Percentiles rank a stretch among this genome's conserved stretches.
Conservation (phyloP, 805 yeast genomes). For the Cyberlindnera euphorbiiphila region DNA sequence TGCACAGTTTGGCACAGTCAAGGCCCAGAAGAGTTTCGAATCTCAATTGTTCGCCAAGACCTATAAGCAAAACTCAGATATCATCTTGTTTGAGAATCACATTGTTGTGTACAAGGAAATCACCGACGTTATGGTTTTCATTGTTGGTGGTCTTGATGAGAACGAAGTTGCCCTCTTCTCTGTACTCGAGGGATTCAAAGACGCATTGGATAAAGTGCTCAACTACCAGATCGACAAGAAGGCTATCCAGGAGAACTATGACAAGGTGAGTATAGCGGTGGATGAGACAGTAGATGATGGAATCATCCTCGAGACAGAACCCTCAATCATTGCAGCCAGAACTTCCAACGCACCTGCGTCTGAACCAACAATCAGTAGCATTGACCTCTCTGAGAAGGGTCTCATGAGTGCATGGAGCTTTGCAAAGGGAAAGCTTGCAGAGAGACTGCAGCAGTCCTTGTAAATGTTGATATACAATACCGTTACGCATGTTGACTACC, state of each 20-base stretch:
- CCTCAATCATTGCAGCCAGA: conserved; percentile 81
- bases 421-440: conserved; percentile 69
- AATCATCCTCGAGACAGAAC: conserved; percentile 83
- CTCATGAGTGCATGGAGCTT: conserved; percentile 82
- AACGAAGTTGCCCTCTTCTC: conserved; percentile 80
- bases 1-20: conserved; percentile 33
- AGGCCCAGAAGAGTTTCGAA: conserved; percentile 78
- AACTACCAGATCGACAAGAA: conserved; percentile 68
- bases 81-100: conserved; percentile 73
- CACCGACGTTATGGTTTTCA: conserved; percentile 67
- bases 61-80: conserved; percentile 75
- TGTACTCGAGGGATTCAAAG: conserved; percentile 71
- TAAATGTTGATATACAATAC: no score
- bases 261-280: conserved; percentile 76
- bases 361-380: conserved; percentile 56
- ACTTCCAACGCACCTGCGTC: conserved; percentile 82
- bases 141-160: conserved; percentile 75
- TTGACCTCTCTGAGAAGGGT: conserved; percentile 72
- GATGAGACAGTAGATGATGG: conserved; percentile 96
- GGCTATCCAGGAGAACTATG: conserved; percentile 77
- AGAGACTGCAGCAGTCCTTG: conserved; percentile 44
- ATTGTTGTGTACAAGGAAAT: conserved; percentile 83
- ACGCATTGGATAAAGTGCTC: conserved; percentile 75
- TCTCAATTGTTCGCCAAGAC: conserved; percentile 66
- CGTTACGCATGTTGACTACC: no score